Percentiles rank a stretch among this genome's conserved stretches.
Conservation (phyloP, 1,284 basidiomycete genomes). For the Fomes fomentarius region DNA sequence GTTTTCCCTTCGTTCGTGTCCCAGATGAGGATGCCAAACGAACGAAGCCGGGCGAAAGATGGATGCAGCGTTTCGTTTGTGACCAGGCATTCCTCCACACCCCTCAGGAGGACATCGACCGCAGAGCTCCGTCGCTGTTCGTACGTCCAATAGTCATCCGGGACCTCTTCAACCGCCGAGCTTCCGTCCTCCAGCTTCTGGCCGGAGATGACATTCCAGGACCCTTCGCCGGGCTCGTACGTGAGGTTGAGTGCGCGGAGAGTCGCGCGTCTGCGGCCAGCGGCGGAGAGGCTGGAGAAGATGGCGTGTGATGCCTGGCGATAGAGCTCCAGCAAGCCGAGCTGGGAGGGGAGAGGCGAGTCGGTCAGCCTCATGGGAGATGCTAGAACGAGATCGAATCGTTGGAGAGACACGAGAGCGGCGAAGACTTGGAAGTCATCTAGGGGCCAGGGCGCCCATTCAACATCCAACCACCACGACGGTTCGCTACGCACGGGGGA, state of each 20-base stretch:
- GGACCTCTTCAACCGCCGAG: not conserved
- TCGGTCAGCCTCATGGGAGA: not conserved
- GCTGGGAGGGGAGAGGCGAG: not conserved
- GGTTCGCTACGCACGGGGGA: too few relatives aligned
- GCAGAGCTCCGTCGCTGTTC: not conserved
- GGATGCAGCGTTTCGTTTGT: not conserved
- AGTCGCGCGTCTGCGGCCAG: not conserved
- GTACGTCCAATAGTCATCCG: not conserved
- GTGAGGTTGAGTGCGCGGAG: not conserved
- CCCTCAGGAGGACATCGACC: not conserved
- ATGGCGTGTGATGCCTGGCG: not conserved
- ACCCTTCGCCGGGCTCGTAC: not conserved
- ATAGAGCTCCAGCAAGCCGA: not conserved
- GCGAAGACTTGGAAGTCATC: not conserved
- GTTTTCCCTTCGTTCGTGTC: not conserved
- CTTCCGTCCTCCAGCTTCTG: not conserved
- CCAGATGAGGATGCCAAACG: not conserved
- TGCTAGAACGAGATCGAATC: not conserved
- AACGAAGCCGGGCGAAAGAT: not conserved
- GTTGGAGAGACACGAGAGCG: not conserved
- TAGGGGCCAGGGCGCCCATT: too few relatives aligned
- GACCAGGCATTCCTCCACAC: not conserved
- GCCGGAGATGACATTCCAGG: not conserved
- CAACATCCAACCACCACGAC: too few relatives aligned
- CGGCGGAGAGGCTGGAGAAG: not conserved